phyloP scores from a whole-genome alignment of 176 grass and related monocot genomes.

The Dendrocalamus sinicus region DNA sequence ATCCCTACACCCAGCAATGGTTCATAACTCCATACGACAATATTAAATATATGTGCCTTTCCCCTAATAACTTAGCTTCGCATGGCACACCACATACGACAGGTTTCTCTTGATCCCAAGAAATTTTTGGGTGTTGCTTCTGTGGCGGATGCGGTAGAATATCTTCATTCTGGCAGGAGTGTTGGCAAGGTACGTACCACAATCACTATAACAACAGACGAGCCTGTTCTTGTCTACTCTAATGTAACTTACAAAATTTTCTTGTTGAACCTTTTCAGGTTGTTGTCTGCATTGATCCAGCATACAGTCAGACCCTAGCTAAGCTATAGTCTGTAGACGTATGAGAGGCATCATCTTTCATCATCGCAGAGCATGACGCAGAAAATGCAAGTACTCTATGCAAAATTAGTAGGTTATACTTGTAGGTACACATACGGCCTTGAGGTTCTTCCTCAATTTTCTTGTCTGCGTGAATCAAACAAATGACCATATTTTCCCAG shows the following conservation, averaged over 20 bases:
- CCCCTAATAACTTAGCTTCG: neutral
- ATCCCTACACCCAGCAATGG: neutral
- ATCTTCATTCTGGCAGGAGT: constrained; percentile 91
- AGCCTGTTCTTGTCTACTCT: neutral
- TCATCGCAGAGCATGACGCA: neutral
- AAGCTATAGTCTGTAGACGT: constrained; percentile 55
- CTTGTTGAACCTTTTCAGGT: constrained; percentile 56
- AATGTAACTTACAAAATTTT: constrained; percentile 12
- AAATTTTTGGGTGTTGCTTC: constrained; percentile 79
- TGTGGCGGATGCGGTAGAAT: constrained; percentile 89
- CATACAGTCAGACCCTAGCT: constrained; percentile 54
- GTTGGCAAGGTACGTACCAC: constrained; percentile 90
- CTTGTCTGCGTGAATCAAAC: neutral
- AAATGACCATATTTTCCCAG: neutral
- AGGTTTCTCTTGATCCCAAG: constrained; percentile 87
- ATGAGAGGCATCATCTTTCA: neutral
- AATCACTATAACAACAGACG: neutral
- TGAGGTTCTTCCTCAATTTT: neutral
- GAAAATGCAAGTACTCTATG: neutral
- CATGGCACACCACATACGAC: neutral
- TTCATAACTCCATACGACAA: neutral
- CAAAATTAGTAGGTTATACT: neutral
- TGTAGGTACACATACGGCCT: neutral
- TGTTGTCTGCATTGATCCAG: constrained; percentile 83
- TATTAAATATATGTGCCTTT: neutral